Conservation (phyloP, 805 yeast species). For the Barnettozyma salicaria region DNA sequence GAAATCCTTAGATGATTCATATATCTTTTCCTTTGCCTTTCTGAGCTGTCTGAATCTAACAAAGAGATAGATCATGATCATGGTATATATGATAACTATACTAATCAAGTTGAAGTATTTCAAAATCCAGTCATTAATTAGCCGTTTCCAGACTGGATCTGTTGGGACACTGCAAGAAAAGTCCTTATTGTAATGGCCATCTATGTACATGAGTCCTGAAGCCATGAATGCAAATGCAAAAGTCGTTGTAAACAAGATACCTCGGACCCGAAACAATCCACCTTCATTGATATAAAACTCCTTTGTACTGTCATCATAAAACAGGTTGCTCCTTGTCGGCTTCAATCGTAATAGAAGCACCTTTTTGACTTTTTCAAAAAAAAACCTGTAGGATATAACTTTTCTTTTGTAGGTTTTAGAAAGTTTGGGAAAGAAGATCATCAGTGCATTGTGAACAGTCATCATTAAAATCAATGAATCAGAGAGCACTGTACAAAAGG, state of each 20-base stretch:
- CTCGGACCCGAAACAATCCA: constrained; percentile 17
- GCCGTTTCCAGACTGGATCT: constrained; percentile 18
- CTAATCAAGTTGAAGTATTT: constrained; percentile 15
- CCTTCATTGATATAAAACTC: constrained; percentile 18
- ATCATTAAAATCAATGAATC: constrained; percentile 17
- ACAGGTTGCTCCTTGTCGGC: background rate
- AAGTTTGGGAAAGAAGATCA: constrained; percentile 16
- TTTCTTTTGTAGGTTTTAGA: constrained; percentile 10
- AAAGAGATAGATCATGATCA: constrained; percentile 16
- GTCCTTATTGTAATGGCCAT: constrained; percentile 11
- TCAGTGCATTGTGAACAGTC: constrained; percentile 20
- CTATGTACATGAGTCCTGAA: constrained; percentile 15
- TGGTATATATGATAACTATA: constrained; percentile 15
- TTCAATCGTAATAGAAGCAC: background rate
- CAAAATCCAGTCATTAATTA: constrained; percentile 17
- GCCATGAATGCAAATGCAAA: background rate
- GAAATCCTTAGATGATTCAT: constrained; percentile 1
- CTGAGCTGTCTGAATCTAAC: constrained; percentile 11
- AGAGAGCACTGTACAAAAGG: constrained; percentile 12
- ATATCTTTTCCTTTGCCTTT: constrained; percentile 11
- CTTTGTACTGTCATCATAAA: constrained; percentile 1
- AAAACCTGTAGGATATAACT: constrained; percentile 7
- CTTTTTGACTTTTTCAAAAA: constrained; percentile 5
- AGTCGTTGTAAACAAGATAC: background rate
- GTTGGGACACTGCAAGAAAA: constrained; percentile 16